These are phyloP conservation scores for Tylopilus balloui DNA, from an alignment of 768 basidiomycete species.

Conservation along the genomic window DNA sequence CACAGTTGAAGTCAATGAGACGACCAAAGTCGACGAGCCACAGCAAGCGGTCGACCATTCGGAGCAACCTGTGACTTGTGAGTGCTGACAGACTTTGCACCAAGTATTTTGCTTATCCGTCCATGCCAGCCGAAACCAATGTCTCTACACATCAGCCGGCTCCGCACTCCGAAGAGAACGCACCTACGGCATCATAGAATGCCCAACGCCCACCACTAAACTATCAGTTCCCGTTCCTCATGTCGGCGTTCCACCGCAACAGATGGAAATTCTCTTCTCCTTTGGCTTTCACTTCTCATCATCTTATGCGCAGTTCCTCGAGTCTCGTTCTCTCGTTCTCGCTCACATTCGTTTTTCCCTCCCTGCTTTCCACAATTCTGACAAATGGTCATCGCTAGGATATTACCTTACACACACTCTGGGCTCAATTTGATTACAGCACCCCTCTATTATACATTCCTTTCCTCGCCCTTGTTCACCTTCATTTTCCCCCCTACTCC, in stretches of 20 bases:
- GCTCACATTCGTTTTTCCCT: constrained; percentile 6
- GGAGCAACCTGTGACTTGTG: constrained; percentile 2
- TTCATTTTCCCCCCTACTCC: constrained; percentile 11
- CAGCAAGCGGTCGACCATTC: not conserved
- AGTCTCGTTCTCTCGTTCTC: constrained; percentile 2
- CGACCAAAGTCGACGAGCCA: not conserved
- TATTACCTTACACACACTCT: constrained; percentile 7
- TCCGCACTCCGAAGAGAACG: not conserved
- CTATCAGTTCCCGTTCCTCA: not conserved
- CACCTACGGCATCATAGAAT: constrained; percentile 1
- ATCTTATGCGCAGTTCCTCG: not conserved
- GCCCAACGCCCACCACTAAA: not conserved
- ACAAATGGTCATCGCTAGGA: constrained; percentile 14
- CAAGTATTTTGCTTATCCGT: constrained; percentile 1
- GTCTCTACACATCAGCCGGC: not conserved
- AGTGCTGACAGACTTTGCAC: constrained; percentile 4
- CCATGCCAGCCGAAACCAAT: not conserved
- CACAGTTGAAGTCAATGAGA: not conserved
- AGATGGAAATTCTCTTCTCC: not conserved
- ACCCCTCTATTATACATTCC: constrained; percentile 6
- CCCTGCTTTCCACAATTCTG: constrained; percentile 8
- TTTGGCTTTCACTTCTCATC: not conserved
- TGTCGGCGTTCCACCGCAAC: not conserved
- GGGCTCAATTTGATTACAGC: constrained; percentile 5
- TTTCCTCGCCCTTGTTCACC: not conserved